Conservation (phyloP, 78 protist species). For the Dictyostelium citrinum region DNA sequence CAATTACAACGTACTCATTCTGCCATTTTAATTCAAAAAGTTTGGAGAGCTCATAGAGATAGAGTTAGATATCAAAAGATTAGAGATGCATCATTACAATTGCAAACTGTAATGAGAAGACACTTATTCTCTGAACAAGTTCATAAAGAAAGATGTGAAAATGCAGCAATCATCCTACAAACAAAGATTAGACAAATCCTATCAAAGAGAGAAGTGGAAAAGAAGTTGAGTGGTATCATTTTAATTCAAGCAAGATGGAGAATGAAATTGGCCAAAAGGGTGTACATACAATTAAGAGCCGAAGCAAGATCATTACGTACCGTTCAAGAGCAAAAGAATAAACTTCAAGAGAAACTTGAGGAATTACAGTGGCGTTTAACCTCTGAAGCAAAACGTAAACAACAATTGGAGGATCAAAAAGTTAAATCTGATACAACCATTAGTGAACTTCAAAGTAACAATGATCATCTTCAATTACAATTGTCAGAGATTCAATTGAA, state of each 20-base stretch:
- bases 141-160: neutral
- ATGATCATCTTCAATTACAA: conserved; percentile 1
- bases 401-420: conserved; percentile 47
- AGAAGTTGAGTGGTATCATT: conserved; percentile 3
- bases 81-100: neutral
- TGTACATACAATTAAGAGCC: conserved; percentile 21
- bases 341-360: conserved; percentile 69
- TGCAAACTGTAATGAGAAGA: conserved; percentile 22
- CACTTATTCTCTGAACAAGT: neutral
- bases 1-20: neutral
- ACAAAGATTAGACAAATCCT: conserved; percentile 20
- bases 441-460: neutral
- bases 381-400: conserved; percentile 32
- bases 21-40: conserved; percentile 31
- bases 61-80: neutral
- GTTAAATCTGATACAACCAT: neutral
- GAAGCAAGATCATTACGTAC: conserved; percentile 63
- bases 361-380: conserved; percentile 73
- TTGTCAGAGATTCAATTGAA: neutral
- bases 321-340: conserved; percentile 49
- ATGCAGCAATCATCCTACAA: conserved; percentile 30
- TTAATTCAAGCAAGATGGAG: conserved; percentile 64
- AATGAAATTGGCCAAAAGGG: conserved; percentile 62
- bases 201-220: neutral
- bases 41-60: neutral